Conservation (phyloP, 148 eudicot genomes). For the Amaranthus hypochondriacus region DNA sequence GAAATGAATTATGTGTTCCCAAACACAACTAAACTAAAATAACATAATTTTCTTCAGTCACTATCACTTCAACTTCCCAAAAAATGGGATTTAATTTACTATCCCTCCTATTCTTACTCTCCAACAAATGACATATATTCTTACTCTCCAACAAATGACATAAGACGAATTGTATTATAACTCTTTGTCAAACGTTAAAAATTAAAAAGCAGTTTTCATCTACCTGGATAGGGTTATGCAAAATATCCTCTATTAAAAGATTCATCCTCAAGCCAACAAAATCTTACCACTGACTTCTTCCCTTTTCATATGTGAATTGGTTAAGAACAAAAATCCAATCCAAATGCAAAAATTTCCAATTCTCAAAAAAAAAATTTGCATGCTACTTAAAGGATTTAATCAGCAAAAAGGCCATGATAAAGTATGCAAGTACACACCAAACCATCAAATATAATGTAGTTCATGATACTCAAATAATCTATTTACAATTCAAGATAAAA, state of each 20-base stretch:
- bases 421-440: background rate
- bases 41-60: background rate
- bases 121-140: slow-evolving; percentile 1
- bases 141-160: background rate
- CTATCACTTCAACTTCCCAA: background rate
- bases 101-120: background rate
- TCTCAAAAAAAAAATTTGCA: background rate
- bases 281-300: slow-evolving; percentile 2
- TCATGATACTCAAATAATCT: background rate
- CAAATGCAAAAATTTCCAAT: background rate
- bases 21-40: too few species aligned
- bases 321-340: background rate
- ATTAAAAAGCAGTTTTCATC: background rate
- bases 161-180: background rate
- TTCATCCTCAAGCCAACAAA: background rate
- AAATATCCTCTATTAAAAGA: background rate
- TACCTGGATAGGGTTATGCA: background rate
- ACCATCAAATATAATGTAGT: background rate
- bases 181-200: background rate
- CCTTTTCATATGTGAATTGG: background rate
- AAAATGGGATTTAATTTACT: background rate
- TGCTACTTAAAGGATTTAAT: background rate
- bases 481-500: slow-evolving; percentile 3
- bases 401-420: background rate
- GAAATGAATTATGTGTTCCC: too few species aligned